A percentile compares a stretch with the other conserved stretches of the same genome.
Conservation (phyloP, 192 early-diverging fungal genomes). For the Rhizoclosmatium sp. region DNA sequence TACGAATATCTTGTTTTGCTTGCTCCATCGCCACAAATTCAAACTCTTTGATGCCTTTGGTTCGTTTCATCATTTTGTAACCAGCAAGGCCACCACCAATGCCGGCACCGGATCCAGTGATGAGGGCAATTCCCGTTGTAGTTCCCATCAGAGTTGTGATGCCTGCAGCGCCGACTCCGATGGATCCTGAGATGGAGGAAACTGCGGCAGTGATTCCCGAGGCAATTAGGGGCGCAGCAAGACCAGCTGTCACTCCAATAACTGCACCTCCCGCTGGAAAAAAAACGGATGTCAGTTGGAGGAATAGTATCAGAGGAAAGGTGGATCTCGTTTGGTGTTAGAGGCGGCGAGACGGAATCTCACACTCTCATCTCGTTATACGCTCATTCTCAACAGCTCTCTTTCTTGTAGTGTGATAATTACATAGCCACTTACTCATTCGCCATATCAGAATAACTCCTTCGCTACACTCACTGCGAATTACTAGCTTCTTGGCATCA, state of each 20-base stretch:
- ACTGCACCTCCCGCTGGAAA: constrained; percentile 45
- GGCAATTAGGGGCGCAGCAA: constrained; percentile 52
- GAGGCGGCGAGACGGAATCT: too few relatives aligned
- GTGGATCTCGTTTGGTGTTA: too few relatives aligned
- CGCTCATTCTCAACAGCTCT: too few relatives aligned
- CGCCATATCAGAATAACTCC: too few relatives aligned
- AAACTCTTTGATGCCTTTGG: constrained; percentile 37
- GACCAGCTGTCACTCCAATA: constrained; percentile 48
- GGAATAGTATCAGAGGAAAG: too few relatives aligned
- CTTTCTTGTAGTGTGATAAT: too few relatives aligned
- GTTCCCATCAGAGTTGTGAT: constrained; percentile 34
- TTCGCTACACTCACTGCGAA: too few relatives aligned
- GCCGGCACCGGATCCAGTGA: constrained; percentile 44
- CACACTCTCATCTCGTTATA: too few relatives aligned
- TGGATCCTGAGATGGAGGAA: not conserved
- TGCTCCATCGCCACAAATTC: constrained; percentile 44
- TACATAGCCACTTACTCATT: too few relatives aligned
- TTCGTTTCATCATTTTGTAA: constrained; percentile 42
- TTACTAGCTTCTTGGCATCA: too few relatives aligned
- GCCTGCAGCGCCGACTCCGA: constrained; percentile 39
- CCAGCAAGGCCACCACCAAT: constrained; percentile 47
- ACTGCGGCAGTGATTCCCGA: constrained; percentile 35
- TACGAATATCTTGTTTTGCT: constrained; percentile 36
- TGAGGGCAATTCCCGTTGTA: constrained; percentile 45
- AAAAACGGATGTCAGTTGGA: not conserved